Percentiles rank a stretch among this genome's conserved stretches.
phyloP scores from a whole-genome alignment of 257 asterid genomes.

The Capsicum pubescens region DNA sequence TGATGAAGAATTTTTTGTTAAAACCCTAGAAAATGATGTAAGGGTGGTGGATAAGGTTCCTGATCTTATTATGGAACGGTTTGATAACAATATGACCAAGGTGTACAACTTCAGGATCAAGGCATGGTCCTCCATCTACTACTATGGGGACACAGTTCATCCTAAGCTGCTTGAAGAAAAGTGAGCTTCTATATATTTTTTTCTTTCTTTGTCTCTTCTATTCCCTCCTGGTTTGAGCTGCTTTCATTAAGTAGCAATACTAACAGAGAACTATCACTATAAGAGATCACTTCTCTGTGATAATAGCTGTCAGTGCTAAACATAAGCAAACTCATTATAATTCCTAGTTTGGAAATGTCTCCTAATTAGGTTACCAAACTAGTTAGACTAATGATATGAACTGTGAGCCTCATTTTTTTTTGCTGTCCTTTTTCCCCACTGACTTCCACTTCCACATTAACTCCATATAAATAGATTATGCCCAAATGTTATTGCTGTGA shows the following conservation, averaged over 20 bases:
- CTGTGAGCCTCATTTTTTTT: not conserved
- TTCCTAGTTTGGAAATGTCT: slow-evolving; percentile 5
- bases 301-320: slow-evolving; percentile 1
- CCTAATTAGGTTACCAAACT: slow-evolving; percentile 12
- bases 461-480: not conserved
- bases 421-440: not conserved
- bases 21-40: slow-evolving; percentile 78
- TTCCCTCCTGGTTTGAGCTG: not conserved
- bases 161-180: slow-evolving; percentile 94
- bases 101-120: slow-evolving; percentile 93
- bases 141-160: slow-evolving; percentile 77
- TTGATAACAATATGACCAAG: slow-evolving; percentile 83
- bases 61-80: slow-evolving; percentile 81
- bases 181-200: slow-evolving; percentile 56
- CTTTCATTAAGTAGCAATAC: not conserved
- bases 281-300: slow-evolving; percentile 8
- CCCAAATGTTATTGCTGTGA: not conserved
- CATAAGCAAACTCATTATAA: not conserved
- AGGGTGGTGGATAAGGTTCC: slow-evolving; percentile 74
- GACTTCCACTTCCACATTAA: not conserved
- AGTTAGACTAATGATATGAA: not conserved
- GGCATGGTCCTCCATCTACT: slow-evolving; percentile 86
- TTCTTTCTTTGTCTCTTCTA: not conserved
- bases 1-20: slow-evolving; percentile 83
- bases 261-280: slow-evolving; percentile 5